Base-by-base conservation (phyloP, 371 early-diverging fungal species). In the Syncephalastrum racemosum region DNA sequence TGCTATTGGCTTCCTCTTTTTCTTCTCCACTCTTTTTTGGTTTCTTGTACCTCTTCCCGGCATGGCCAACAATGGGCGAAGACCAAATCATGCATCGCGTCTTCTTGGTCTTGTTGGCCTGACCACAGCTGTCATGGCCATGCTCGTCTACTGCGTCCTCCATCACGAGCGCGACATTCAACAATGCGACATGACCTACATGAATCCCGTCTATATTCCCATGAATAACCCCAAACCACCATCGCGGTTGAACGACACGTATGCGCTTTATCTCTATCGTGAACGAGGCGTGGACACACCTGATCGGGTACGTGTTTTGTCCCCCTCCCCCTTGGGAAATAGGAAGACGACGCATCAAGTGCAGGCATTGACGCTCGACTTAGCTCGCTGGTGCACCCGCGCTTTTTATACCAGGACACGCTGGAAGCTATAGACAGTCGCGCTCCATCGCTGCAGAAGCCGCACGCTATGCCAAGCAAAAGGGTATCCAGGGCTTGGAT, bases 371-470 rank as follows among this genome's bases (percentile, higher is more conserved):
- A 31, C 7, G 15, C 41, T 20, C 19, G 45, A 8, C 16, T 31
- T 14, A 71, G 66, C 67, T 75, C 1, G 67, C 58, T 19, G 84
- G 93, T 20, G 71, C 83, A 12, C 97, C 97, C 1, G 85, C 90
- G 0, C 70, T 97, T n/a, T 97, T 97, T 72, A 83, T 97, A 22
- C 97, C 95, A 0, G 97, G 97, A 0, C 90, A 95, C 54, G 93
- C 95, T 10, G 96, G 97, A 12, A 90, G 90, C 53, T 86, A 88
- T 60, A 87, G 87, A 54, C 97, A 96, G 68, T 83, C 88, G 4
- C 78, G 93, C n/a, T 91, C 92, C 3, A 68, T 96, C 8, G 95
- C 91, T 7, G 71, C 86, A 6, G 85, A 82, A 23, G 72, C 89
- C 2, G 68, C 88, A 8, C 58, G 70, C 3, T 68, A 79, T n/a